Evolutionary conservation across 306 rosid species (phyloP).

Genomic region (Corylus avellana): DNA sequence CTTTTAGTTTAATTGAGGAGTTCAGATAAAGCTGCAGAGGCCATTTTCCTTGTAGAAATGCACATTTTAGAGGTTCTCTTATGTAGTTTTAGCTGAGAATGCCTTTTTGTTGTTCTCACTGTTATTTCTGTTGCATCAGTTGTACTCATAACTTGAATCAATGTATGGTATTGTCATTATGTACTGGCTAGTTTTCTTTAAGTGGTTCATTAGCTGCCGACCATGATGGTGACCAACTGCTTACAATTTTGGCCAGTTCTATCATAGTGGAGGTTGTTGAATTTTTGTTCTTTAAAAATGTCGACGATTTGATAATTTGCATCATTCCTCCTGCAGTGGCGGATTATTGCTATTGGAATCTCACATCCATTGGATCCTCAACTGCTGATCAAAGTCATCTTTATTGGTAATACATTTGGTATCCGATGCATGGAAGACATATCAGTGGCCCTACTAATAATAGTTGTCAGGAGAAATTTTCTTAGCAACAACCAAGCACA

Average conservation of each 20-base stretch:
- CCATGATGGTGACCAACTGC: conserved; percentile 2
- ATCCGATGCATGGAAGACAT: conserved; percentile 32
- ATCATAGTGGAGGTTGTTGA: background rate
- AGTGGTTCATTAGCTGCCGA: background rate
- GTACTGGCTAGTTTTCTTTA: conserved; percentile 12
- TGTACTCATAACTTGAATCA: background rate
- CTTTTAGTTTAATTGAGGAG: conserved; percentile 22
- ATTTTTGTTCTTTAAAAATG: background rate
- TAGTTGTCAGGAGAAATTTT: background rate
- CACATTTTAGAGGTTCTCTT: conserved; percentile 30
- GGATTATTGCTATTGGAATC: background rate
- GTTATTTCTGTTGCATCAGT: conserved; percentile 3
- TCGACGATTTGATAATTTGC: background rate
- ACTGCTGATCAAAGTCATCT: background rate
- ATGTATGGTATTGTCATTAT: conserved; percentile 4
- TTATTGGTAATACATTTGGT: background rate
- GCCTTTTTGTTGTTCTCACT: conserved; percentile 19
- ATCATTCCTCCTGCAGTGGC: background rate
- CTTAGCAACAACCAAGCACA: background rate
- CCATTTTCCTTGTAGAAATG: conserved; percentile 41
- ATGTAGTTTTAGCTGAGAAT: conserved; percentile 27
- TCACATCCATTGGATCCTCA: background rate
- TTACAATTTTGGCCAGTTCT: background rate
- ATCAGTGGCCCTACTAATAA: background rate
- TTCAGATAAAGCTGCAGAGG: conserved; percentile 37